Base-by-base conservation (phyloP, 1,139 yeast species). In the Saccharomyces hybrid region DNA sequence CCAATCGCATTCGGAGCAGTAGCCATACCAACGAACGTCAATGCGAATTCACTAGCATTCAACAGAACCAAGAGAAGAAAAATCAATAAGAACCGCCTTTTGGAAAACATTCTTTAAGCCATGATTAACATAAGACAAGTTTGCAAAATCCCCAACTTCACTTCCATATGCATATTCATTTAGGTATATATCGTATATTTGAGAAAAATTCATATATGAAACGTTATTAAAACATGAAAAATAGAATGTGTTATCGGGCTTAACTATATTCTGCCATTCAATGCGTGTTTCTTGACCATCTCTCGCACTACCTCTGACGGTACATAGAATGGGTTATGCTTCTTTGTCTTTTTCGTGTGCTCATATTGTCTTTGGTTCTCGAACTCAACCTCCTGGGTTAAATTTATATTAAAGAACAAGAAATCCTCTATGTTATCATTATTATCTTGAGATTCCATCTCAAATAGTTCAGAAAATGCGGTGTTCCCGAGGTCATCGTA, bases 1-100 rank as follows among this genome's bases (percentile, higher is more conserved):
- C 53, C 56, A 26, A 47, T 60, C 27, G 57, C 56, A 30, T 51
- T 60, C 14, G 61, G 59, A 16, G 61, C 54, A 34, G 54, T 54
- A 34, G 56, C 52, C 38, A 50, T 52, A 16, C 56, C 59, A 28
- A 52, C 52, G 25, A 56, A 52, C 13, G 44, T 38, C 5, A 38
- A 38, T 14, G 56, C 57, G 16, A 59, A 54, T 28, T 56, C 60
- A 1, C 51, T 60, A 54, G 50, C 56, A 5, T 60, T 60, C 56
- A 53, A 60, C 47, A 53, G 50, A 9, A 54, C 38, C 11, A 52
- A 52, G 34, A 54, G 51, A 31, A 48, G 53, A 44, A 54, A 52
- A 13, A 25, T 52, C 5, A 27, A 50, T 47, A 32, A 32, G 42
- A 31, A 20, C 13, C 20, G 34, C n/a, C 14, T 23, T 11, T 34